phyloP scores from a whole-genome alignment of 108 stramenopile genomes.

The Bacterosira constricta region DNA sequence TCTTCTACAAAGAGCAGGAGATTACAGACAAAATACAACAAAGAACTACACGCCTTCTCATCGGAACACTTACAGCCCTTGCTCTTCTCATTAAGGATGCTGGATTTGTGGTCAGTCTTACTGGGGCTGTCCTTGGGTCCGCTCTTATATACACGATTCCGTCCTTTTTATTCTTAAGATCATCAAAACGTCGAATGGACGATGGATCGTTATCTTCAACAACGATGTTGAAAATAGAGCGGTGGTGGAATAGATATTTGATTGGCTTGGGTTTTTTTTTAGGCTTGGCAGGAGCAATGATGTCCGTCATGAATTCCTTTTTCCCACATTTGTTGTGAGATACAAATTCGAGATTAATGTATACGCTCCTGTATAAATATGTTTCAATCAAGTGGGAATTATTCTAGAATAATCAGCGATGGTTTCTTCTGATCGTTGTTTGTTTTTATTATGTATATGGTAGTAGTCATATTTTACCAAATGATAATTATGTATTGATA shows the following conservation, averaged over 20 bases:
- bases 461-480: too few species aligned
- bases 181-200: slow-evolving; percentile 29
- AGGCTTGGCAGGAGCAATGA: slow-evolving; percentile 50
- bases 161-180: slow-evolving; percentile 70
- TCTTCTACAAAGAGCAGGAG: slow-evolving; percentile 29
- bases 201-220: slow-evolving; percentile 17
- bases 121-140: slow-evolving; percentile 85
- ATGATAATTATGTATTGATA: too few species aligned
- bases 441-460: too few species aligned
- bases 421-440: too few species aligned
- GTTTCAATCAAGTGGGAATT: too few species aligned
- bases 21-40: slow-evolving; percentile 37
- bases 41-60: slow-evolving; percentile 38
- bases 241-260: slow-evolving; percentile 58
- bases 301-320: slow-evolving; percentile 61
- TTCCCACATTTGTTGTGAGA: slow-evolving; percentile 63
- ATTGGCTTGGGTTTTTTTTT: slow-evolving; percentile 60
- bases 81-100: slow-evolving; percentile 80
- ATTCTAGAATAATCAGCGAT: too few species aligned
- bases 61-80: slow-evolving; percentile 59
- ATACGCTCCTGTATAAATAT: too few species aligned
- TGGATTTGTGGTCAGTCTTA: slow-evolving; percentile 90
- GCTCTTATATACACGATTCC: slow-evolving; percentile 91
- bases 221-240: slow-evolving; percentile 45
- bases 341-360: too few species aligned